These are phyloP conservation scores for Barbarea vulgaris DNA, from an alignment of 345 rosid species.

Conservation along the genomic window DNA sequence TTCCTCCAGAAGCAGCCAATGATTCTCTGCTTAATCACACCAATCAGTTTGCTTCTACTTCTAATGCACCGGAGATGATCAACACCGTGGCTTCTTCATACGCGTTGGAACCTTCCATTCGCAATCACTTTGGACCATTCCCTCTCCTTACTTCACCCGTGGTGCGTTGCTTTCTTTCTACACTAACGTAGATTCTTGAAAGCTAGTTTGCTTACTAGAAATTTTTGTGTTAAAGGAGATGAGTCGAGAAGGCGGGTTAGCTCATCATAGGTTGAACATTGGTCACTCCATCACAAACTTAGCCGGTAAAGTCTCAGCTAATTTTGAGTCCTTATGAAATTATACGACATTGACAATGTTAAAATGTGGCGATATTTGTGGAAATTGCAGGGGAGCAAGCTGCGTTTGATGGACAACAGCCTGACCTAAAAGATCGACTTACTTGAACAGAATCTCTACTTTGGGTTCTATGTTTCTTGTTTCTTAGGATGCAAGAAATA, in stretches of 20 bases:
- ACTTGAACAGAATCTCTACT: conserved; percentile 13
- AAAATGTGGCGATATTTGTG: neutral
- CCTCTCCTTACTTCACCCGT: conserved; percentile 44
- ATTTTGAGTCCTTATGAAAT: neutral
- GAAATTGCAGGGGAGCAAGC: conserved; percentile 40
- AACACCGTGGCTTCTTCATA: conserved; percentile 46
- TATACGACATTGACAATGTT: neutral
- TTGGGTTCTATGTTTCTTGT: conserved; percentile 3
- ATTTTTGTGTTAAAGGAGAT: conserved; percentile 45
- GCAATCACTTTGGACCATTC: conserved; percentile 53
- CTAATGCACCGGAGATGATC: conserved; percentile 46
- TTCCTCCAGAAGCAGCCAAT: conserved; percentile 44
- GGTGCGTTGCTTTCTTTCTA: too few species aligned
- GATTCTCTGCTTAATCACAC: conserved; percentile 43
- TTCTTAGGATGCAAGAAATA: conserved; percentile 32
- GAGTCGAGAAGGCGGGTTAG: conserved; percentile 49
- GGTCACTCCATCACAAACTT: conserved; percentile 44
- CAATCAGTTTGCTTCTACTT: conserved; percentile 44
- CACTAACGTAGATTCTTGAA: too few species aligned
- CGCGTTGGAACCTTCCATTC: conserved; percentile 61
- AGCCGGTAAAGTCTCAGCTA: conserved; percentile 45
- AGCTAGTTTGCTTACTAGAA: neutral
- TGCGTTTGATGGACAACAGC: conserved; percentile 29
- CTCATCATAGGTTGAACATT: conserved; percentile 48
- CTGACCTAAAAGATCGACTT: conserved; percentile 30